Base-by-base conservation (phyloP, 345 rosid species). In the Mercurialis annua region DNA sequence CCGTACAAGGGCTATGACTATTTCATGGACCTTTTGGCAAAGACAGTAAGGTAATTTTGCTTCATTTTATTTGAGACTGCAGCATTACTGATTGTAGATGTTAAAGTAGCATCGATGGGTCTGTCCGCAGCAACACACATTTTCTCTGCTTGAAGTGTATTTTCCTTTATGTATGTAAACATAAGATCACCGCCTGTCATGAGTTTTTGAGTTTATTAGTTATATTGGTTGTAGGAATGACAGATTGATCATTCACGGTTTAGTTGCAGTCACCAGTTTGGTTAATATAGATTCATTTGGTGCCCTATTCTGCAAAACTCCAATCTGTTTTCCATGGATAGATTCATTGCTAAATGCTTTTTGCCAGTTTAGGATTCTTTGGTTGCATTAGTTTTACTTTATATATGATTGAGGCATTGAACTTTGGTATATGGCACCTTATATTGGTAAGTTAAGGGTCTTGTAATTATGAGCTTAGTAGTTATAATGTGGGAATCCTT, bases 1-100 rank as follows among this genome's bases (percentile, higher is more conserved):
- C 99, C 98, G 55, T 82, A 90, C 76, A 90, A 84, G 65, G 86
- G 85, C 49, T 95, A 88, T 62, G 97, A 86, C 59, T 92, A 95
- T 78, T 92, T 92, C 85, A 88, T 95, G 93, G 98, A 95, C 81
- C 93, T 92, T n/a, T 84, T 92, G 69, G 99, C 98, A 21, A 92
- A 90, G 84, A 90, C 98, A 66, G 96, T 95, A 46, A 92, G 99
- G 99, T 92, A 81, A 66, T 38, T 33, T 9, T 40, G 24, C 20
- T 55, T 55, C 34, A 55, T 36, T 49, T 56, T 24, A 29, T 69
- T 40, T 34, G n/a, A 56, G 55, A 3, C 42, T 24, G 11, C 29
- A 17, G n/a, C 20, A 12, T 26, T 34, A 9, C 46, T 43, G 40
- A 6, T 16, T 15, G 5, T 42, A n/a, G 27, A 33, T 46, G 2